Evolutionary conservation across 2,329 filamentous ascomycete species (phyloP).

Genomic region (Aspergillus ruber): DNA sequence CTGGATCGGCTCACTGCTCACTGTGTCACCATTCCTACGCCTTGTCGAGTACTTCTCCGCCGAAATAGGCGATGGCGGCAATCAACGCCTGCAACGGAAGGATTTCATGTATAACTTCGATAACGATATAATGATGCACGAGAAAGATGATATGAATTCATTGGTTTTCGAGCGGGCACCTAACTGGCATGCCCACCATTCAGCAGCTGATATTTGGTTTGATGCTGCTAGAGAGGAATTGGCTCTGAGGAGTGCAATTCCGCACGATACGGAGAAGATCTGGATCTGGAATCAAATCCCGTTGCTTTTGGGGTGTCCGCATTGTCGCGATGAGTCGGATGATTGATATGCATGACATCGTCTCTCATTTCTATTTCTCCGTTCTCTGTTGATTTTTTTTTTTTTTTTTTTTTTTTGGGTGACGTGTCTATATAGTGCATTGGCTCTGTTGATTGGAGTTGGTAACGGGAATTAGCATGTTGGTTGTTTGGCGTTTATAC

Average conservation of each 20-base stretch:
- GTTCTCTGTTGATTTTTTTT: slow-evolving; percentile 4
- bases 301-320: slow-evolving; percentile 29
- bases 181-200: slow-evolving; percentile 23
- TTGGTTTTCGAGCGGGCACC: slow-evolving; percentile 29
- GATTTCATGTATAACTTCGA: slow-evolving; percentile 41
- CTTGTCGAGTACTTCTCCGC: slow-evolving; percentile 39
- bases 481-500: background rate
- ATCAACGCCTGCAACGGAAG: slow-evolving; percentile 34
- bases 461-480: background rate
- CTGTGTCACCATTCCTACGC: slow-evolving; percentile 32
- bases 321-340: slow-evolving; percentile 20
- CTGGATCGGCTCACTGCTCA: slow-evolving; percentile 37
- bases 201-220: slow-evolving; percentile 36
- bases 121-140: slow-evolving; percentile 30
- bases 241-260: slow-evolving; percentile 18
- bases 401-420: slow-evolving; percentile 1
- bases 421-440: slow-evolving; percentile 5
- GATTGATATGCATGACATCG: slow-evolving; percentile 27
- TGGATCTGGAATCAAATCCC: slow-evolving; percentile 29
- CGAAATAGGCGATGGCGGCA: slow-evolving; percentile 37
- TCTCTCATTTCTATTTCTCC: slow-evolving; percentile 1
- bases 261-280: slow-evolving; percentile 29
- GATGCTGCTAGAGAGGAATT: slow-evolving; percentile 29
- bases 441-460: background rate
- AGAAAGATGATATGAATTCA: slow-evolving; percentile 33